Percentiles rank a stretch among this genome's conserved stretches.
Evolutionary conservation across 1,284 basidiomycete species (phyloP).

Genomic region (Crucibulum cyathiforme): DNA sequence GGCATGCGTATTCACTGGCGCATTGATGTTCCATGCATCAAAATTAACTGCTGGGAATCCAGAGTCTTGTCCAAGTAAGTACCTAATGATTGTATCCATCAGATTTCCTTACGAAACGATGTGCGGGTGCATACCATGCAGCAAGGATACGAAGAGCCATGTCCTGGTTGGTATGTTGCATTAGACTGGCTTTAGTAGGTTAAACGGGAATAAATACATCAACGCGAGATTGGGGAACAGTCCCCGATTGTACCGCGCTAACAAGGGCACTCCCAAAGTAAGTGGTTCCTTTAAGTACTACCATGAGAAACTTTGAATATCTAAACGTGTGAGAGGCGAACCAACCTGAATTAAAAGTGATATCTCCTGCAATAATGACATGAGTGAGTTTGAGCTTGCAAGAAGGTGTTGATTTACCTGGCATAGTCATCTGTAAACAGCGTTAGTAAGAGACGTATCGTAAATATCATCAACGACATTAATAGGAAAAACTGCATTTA

Average conservation of each 20-base stretch:
- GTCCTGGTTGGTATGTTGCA: constrained; percentile 42
- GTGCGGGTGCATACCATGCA: constrained; percentile 47
- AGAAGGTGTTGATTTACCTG: constrained; percentile 30
- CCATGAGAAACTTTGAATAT: neutral
- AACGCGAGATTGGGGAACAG: constrained; percentile 55
- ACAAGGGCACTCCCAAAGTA: constrained; percentile 62
- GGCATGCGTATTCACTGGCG: constrained; percentile 53
- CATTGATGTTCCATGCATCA: constrained; percentile 44
- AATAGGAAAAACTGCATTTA: constrained; percentile 25
- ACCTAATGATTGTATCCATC: constrained; percentile 36
- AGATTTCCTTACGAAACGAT: too few relatives aligned
- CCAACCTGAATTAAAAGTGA: constrained; percentile 41
- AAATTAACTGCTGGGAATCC: constrained; percentile 58
- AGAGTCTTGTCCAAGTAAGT: constrained; percentile 64
- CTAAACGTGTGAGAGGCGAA: constrained; percentile 14
- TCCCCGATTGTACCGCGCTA: constrained; percentile 57
- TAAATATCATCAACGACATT: neutral
- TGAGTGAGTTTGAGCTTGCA: neutral
- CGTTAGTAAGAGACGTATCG: neutral
- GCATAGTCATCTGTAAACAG: constrained; percentile 59
- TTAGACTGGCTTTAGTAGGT: constrained; percentile 1
- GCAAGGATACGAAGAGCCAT: constrained; percentile 69
- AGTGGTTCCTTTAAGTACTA: constrained; percentile 30
- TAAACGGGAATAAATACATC: constrained; percentile 39
- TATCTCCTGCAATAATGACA: constrained; percentile 45